Evolutionary conservation across 2,329 filamentous ascomycete genomes (phyloP).

Genomic region (Aspergillus alliaceus): DNA sequence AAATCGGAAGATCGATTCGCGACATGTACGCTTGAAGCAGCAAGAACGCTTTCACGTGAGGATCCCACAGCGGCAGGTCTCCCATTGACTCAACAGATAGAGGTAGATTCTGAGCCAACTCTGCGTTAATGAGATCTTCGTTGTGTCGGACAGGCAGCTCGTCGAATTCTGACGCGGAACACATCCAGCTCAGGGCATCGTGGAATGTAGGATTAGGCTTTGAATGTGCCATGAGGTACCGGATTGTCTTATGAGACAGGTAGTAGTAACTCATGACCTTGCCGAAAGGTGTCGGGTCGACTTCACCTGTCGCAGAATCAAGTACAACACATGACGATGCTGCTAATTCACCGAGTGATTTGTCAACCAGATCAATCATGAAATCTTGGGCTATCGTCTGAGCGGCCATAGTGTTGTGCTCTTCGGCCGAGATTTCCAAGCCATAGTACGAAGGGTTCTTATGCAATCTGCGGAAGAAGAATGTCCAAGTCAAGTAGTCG

Average conservation of each 20-base stretch:
- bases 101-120: conserved; percentile 79
- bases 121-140: conserved; percentile 93
- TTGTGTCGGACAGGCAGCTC: conserved; percentile 97
- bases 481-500: conserved; percentile 98
- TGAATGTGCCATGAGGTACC: conserved; percentile 74
- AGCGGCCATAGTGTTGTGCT: conserved; percentile 82
- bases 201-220: conserved; percentile 74
- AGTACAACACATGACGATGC: conserved; percentile 81
- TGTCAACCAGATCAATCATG: conserved; percentile 90
- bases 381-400: conserved; percentile 89
- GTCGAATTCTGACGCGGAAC: conserved; percentile 89
- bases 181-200: conserved; percentile 90
- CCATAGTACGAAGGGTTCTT: conserved; percentile 99
- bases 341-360: conserved; percentile 77
- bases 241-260: conserved; percentile 90
- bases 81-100: conserved; percentile 63
- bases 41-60: conserved; percentile 93
- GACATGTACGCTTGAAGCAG: conserved; percentile 94
- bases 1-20: conserved; percentile 86
- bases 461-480: conserved; percentile 95
- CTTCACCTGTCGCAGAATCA: conserved; percentile 76
- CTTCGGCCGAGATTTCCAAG: conserved; percentile 86
- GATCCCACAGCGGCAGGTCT: conserved; percentile 89
- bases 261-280: conserved; percentile 99
- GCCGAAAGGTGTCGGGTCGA: conserved; percentile 85